Evolutionary conservation across 495 filamentous ascomycete genomes (phyloP).

Genomic region (Podospora fimiseda): DNA sequence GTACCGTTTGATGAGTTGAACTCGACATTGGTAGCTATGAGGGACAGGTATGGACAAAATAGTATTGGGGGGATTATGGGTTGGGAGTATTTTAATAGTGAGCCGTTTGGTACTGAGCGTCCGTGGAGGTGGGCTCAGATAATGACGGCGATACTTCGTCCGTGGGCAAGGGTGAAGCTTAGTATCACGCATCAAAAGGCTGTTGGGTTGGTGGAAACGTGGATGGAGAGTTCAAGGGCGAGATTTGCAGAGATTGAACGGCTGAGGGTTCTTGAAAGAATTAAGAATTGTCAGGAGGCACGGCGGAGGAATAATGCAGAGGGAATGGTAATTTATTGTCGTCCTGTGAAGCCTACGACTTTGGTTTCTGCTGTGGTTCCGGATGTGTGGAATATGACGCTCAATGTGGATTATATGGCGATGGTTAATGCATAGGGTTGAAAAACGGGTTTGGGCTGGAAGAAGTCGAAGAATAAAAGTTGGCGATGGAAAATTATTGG

Average conservation of each 20-base stretch:
- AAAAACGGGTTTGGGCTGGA: neutral
- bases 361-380: neutral
- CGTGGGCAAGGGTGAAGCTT: slow-evolving; percentile 14
- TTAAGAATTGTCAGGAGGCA: no score
- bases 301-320: no score
- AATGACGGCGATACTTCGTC: slow-evolving; percentile 50
- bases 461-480: no score
- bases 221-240: slow-evolving; percentile 11
- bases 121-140: slow-evolving; percentile 68
- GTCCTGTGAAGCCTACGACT: neutral
- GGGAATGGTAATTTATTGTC: neutral
- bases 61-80: slow-evolving; percentile 77
- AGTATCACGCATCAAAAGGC: slow-evolving; percentile 14
- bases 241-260: no score
- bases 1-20: slow-evolving; percentile 30
- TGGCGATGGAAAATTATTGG: no score
- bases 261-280: no score
- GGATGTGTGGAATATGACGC: neutral
- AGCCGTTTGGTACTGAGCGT: slow-evolving; percentile 47
- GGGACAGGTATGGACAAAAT: slow-evolving; percentile 39
- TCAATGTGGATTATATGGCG: slow-evolving; percentile 23
- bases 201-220: slow-evolving; percentile 13
- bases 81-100: slow-evolving; percentile 79
- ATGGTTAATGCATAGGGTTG: slow-evolving; percentile 20
- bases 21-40: slow-evolving; percentile 40